phyloP scores from a whole-genome alignment of 129 eudicot genomes.

The sunflower (Helianthus annuus) region DNA sequence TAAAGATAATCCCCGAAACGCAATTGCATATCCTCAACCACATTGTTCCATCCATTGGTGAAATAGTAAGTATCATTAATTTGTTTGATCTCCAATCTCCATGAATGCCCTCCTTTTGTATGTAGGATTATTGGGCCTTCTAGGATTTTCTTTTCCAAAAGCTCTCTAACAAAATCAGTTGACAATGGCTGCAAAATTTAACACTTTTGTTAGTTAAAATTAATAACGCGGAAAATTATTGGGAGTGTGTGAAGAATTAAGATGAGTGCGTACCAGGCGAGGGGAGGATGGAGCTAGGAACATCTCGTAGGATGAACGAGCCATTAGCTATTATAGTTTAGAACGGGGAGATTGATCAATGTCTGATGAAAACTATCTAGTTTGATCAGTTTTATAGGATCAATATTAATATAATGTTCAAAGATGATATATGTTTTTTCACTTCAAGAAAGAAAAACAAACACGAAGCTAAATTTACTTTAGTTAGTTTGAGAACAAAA shows the following conservation, averaged over 20 bases:
- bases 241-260: neutral
- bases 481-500: too few relatives aligned
- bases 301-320: constrained; percentile 13
- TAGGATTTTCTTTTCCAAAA: constrained; percentile 15
- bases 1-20: constrained; percentile 23
- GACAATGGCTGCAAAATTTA: constrained; percentile 29
- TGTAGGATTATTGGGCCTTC: neutral
- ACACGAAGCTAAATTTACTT: too few relatives aligned
- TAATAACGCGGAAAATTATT: neutral
- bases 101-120: constrained; percentile 19
- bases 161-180: constrained; percentile 5
- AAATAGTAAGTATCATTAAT: neutral
- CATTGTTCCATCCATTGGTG: constrained; percentile 19
- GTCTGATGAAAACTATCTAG: too few relatives aligned
- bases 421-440: too few relatives aligned
- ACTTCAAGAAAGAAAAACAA: too few relatives aligned
- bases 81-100: constrained; percentile 19
- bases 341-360: too few relatives aligned
- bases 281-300: constrained; percentile 13
- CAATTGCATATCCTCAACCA: constrained; percentile 16
- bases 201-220: neutral
- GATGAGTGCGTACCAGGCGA: constrained; percentile 8
- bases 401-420: too few relatives aligned
- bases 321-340: neutral
- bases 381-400: too few relatives aligned